A percentile compares a stretch with the other conserved stretches of the same genome.
Evolutionary conservation across 2,329 filamentous ascomycete genomes (phyloP).

Genomic region (Akanthomyces uredinophilus): DNA sequence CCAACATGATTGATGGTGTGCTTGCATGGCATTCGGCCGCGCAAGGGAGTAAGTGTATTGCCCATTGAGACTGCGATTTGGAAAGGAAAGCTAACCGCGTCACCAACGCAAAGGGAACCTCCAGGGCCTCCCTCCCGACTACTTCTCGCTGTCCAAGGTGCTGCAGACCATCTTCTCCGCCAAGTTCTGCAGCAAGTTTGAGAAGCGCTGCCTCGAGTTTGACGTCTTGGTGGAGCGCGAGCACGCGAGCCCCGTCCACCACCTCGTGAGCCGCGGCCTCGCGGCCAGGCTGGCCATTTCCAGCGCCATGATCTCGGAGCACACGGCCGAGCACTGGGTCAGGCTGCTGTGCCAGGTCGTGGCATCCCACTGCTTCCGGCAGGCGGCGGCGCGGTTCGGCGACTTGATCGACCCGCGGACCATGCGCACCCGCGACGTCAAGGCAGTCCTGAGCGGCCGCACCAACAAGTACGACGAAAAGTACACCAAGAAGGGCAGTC

Average conservation of each 20-base stretch:
- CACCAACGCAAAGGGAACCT: neutral
- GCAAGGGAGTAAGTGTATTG: no score
- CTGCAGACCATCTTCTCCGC: neutral
- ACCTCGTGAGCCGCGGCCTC: neutral
- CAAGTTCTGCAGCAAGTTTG: neutral
- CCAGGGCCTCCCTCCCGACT: neutral
- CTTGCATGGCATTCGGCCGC: neutral
- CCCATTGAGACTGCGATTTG: no score
- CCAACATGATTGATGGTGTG: neutral
- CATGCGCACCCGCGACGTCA: neutral
- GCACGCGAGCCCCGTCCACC: neutral
- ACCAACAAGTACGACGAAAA: neutral
- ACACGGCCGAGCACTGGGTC: neutral
- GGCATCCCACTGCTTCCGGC: neutral
- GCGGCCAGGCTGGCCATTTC: neutral
- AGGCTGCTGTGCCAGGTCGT: neutral
- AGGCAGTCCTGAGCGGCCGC: neutral
- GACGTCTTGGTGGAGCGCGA: neutral
- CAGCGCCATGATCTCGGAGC: neutral
- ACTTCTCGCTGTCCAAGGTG: neutral
- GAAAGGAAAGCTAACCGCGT: neutral
- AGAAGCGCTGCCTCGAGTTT: neutral
- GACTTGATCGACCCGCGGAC: neutral
- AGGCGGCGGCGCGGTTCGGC: neutral
- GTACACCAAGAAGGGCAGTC: neutral